Evolutionary conservation across 192 early-diverging fungal species (phyloP), one percentile per base, ranked within the genome.

Genomic region (Coemansia sp.): DNA sequence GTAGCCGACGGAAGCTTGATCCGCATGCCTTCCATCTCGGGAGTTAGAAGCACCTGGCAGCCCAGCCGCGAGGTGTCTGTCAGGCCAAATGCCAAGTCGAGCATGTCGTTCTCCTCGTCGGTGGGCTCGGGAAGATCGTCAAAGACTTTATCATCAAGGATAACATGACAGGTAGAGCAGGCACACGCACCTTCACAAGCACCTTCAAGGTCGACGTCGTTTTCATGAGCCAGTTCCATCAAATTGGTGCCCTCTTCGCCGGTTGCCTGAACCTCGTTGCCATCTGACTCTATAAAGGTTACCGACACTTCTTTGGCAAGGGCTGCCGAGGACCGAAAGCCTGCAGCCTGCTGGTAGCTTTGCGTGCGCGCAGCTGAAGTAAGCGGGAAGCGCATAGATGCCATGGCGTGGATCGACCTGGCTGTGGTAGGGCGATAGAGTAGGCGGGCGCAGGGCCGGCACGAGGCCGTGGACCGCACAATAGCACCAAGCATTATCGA

Each of bases 21-120:
- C 15, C 85, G 91, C 65, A 95, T 85, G 5, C 94, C 96, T 62
- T 94, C 91, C 71, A 98, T 74, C 7, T 94, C 92, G 31, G 91
- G 83, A 34, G 75, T 83, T 87, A 98, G 90, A 37, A 82, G 63
- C 12, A 97, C 86, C 70, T 98, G 96, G 74, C 96, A 98, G 12
- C 96, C 96, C 58, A 98, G 82, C 17, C 96, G 85, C 37, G 95
- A 96, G 84, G 95, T 98, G 51, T 97, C 94, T 10, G 95, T 95
- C 60, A 97, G 83, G 10, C 93, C 95, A 84, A 95, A 98, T 12
- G 95, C 95, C 65, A 98, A 66, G 82, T 98, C 96, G 46, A 98
- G 74, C 95, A 98, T 97, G 74, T 98, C 96, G 68, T 97, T 95
- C 63, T 98, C 96, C 68, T 98, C 96, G 72, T 98, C 96, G 5